Percentiles rank a stretch among this genome's conserved stretches.
Evolutionary conservation across 2,329 filamentous ascomycete genomes (phyloP).

Genomic region (Fusarium sp.): DNA sequence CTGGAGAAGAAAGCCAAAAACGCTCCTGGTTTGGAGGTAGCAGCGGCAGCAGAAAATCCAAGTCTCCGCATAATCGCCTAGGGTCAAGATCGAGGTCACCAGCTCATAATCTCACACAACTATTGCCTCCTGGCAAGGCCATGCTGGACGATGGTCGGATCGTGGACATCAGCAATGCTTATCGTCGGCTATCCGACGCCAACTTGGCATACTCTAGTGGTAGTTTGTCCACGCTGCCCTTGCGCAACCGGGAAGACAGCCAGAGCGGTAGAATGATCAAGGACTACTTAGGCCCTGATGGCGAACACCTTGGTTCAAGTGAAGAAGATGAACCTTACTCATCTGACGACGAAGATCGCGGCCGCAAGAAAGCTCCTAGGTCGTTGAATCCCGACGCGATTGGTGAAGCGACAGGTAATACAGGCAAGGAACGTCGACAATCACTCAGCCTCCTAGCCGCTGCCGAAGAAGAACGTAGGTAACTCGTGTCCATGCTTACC

Average conservation of each 20-base stretch:
- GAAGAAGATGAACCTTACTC: constrained; percentile 73
- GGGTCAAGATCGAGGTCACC: constrained; percentile 54
- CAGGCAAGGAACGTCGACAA: constrained; percentile 55
- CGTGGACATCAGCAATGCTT: constrained; percentile 76
- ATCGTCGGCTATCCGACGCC: constrained; percentile 77
- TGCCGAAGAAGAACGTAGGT: constrained; percentile 82
- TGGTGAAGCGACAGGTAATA: constrained; percentile 51
- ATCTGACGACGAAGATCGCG: constrained; percentile 76
- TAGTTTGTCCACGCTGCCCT: constrained; percentile 69
- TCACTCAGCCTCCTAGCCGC: constrained; percentile 75
- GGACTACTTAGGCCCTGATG: constrained; percentile 73
- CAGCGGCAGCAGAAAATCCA: constrained; percentile 58
- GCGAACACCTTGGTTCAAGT: constrained; percentile 74
- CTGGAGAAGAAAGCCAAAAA: constrained; percentile 57
- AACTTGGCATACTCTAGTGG: constrained; percentile 73
- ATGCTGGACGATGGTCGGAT: constrained; percentile 70
- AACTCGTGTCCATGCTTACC: neutral
- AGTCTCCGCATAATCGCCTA: constrained; percentile 64
- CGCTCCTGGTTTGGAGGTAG: constrained; percentile 53
- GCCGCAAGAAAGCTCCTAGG: constrained; percentile 66
- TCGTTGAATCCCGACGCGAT: constrained; percentile 56
- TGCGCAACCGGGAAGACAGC: constrained; percentile 62
- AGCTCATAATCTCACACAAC: constrained; percentile 40
- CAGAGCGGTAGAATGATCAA: constrained; percentile 71
- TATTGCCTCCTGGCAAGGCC: constrained; percentile 51